phyloP scores from a whole-genome alignment of 1,284 basidiomycete genomes.

The Puccinia coronata region DNA sequence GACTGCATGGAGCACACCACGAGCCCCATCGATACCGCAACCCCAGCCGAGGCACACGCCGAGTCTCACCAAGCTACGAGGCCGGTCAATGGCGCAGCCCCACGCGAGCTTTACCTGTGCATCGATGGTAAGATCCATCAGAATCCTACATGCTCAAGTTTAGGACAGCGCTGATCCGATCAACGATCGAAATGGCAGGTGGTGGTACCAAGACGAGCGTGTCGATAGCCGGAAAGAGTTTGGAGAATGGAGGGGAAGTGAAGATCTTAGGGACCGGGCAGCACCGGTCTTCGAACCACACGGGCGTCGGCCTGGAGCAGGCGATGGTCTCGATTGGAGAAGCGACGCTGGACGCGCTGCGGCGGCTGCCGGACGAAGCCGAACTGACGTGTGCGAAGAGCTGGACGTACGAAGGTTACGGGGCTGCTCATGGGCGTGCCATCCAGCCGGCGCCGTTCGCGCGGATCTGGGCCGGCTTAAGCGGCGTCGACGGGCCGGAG shows the following conservation, averaged over 20 bases:
- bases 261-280: neutral
- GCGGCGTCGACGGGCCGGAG: constrained; percentile 35
- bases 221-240: constrained; percentile 20
- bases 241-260: neutral
- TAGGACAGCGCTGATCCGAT: no score
- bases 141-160: no score
- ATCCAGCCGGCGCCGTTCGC: constrained; percentile 18
- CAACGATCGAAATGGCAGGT: no score
- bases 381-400: neutral
- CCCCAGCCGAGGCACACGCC: no score
- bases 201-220: constrained; percentile 47
- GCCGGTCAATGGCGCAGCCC: no score
- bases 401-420: neutral
- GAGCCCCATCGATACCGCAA: no score
- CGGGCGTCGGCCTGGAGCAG: constrained; percentile 16
- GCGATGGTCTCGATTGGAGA: constrained; percentile 26
- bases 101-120: constrained; percentile 23
- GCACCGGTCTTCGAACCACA: constrained; percentile 33
- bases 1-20: no score
- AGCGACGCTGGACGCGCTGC: constrained; percentile 4
- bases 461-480: constrained; percentile 43
- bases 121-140: no score
- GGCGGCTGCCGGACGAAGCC: neutral
- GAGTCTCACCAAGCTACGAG: neutral
- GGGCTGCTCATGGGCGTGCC: neutral